phyloP scores from a whole-genome alignment of 805 yeast genomes.

The Teunomyces tritomae region DNA sequence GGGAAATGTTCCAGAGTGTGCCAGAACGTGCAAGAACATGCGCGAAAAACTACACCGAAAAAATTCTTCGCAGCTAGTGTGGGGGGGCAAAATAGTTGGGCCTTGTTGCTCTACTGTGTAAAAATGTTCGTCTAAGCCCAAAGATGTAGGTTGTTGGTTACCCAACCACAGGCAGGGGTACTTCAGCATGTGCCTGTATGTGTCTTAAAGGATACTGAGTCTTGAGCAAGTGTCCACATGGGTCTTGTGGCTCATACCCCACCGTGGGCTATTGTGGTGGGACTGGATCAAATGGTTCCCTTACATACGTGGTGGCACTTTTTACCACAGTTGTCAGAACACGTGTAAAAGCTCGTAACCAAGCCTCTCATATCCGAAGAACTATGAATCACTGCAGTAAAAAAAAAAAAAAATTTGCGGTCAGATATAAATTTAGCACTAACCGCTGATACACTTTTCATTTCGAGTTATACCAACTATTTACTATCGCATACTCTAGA shows the following conservation, averaged over 20 bases:
- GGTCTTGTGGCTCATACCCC: not conserved
- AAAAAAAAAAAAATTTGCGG: constrained; percentile 1
- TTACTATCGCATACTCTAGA: not conserved
- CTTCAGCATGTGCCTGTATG: not conserved
- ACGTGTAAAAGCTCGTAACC: constrained; percentile 4
- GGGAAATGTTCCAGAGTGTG: not conserved
- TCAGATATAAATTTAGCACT: constrained; percentile 3
- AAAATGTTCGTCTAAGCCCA: not conserved
- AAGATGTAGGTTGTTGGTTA: not conserved
- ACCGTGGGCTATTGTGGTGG: not conserved
- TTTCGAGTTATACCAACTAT: not conserved
- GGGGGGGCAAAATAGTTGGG: not conserved
- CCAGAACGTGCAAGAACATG: not conserved
- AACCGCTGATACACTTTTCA: constrained; percentile 3
- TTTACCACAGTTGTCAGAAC: constrained; percentile 1
- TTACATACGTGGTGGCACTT: not conserved
- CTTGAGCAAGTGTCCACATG: not conserved
- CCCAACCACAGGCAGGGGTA: not conserved
- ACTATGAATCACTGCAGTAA: constrained; percentile 1
- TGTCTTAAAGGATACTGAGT: not conserved
- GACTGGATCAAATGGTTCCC: not conserved
- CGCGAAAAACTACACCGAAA: not conserved
- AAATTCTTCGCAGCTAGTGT: not conserved
- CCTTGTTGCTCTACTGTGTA: not conserved
- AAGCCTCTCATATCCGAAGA: constrained; percentile 3